Conservation (phyloP, 148 eudicot species). For the Rhododendron kiyosumense region DNA sequence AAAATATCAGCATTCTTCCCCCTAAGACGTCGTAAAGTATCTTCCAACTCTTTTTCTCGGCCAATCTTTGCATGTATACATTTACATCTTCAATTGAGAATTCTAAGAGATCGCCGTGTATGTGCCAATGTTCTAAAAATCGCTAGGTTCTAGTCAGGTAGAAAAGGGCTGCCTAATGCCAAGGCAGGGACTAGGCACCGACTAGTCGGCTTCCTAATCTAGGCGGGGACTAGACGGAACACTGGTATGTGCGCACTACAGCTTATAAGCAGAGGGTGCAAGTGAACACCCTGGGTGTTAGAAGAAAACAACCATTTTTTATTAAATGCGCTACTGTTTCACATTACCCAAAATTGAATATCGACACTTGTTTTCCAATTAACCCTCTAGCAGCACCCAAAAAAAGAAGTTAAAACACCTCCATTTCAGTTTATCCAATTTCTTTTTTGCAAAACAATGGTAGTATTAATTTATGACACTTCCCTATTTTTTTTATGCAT, state of each 20-base stretch:
- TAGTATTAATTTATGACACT: too few relatives aligned
- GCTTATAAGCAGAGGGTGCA: neutral
- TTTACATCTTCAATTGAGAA: neutral
- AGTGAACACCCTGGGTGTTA: too few relatives aligned
- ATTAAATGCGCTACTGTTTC: neutral
- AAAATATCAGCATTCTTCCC: constrained; percentile 35
- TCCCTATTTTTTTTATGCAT: neutral
- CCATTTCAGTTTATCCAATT: neutral
- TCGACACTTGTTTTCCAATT: neutral
- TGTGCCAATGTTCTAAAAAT: neutral
- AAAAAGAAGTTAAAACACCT: neutral
- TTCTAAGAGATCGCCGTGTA: neutral
- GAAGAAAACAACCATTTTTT: too few relatives aligned
- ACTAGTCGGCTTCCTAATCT: too few relatives aligned
- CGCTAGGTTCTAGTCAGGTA: too few relatives aligned
- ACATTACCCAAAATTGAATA: neutral
- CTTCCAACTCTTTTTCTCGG: constrained; percentile 30
- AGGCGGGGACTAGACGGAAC: too few relatives aligned
- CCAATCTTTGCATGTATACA: constrained; percentile 45
- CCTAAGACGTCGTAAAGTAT: constrained; percentile 39
- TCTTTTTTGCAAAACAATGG: neutral
- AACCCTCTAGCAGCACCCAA: neutral
- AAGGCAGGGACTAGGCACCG: too few relatives aligned
- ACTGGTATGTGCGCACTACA: neutral
- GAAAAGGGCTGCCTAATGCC: too few relatives aligned